Evolutionary conservation across 805 yeast species (phyloP), one percentile per base, ranked within the genome.

Genomic region (Ogataea methanolica): DNA sequence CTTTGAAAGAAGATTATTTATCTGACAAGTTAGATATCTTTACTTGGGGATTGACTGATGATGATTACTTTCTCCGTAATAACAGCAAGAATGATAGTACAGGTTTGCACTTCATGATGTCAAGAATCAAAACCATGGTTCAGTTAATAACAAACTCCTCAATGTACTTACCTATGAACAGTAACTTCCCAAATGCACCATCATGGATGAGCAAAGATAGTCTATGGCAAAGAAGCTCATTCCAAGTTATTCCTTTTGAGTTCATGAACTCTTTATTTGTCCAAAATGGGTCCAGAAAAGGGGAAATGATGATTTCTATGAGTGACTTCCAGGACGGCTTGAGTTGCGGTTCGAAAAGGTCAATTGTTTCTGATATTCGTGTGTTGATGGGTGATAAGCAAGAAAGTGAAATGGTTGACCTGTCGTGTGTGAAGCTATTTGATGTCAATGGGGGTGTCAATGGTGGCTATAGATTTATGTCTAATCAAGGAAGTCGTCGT

Each of bases 1-100:
- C 73, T 7, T 43, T 90, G 17, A 71, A 78, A 46, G 97, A 91
- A 60, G 95, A 88, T 56, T 83, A 77, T 55, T 69, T 83, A 15
- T 75, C 83, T 23, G 29, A 26, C 1, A 81, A 80, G 56, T 59
- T 64, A 2, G 56, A 71, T 2, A 51, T 75, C 0, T 69, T 75
- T 37, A 68, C 76, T 2, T 81, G 83, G 80, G 78, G 74, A 2
- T 26, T 60, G 9, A 45, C 51, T 3, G 16, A 37, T 37, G 26
- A 21, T 37, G 15, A 12, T 14, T 37, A 26, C 9, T 26, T 26
- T 6, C 3, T 6, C 11, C 14, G 16, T 14, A 37, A 17, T n/a
- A 16, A 17, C 6, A 33, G n/a, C 15, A 38, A 34, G 12, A 17
- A 50, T 12, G 52, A 51, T 33, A 31, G 41, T 8, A 42, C 34